phyloP scores from a whole-genome alignment of 352 stramenopile species.

The Detonula confervacea region DNA sequence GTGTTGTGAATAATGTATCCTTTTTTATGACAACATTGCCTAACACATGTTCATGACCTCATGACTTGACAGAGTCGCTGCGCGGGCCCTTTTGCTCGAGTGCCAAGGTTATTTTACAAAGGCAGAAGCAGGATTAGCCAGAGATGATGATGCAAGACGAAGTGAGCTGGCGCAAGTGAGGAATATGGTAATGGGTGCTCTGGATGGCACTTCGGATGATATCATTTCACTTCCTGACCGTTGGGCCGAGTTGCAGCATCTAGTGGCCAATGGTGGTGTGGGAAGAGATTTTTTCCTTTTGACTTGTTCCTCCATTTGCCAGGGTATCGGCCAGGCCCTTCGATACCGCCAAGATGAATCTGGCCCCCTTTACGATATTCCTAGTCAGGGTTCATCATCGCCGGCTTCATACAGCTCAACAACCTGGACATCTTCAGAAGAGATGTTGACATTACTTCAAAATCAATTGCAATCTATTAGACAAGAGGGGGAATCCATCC shows the following conservation, averaged over 20 bases:
- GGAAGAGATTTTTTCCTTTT: conserved; percentile 19
- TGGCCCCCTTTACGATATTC: conserved; percentile 42
- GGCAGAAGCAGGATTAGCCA: conserved; percentile 2
- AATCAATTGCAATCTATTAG: conserved; percentile 29
- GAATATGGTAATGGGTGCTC: conserved; percentile 8
- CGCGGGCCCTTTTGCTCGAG: conserved; percentile 22
- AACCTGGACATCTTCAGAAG: conserved; percentile 42
- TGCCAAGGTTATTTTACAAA: conserved; percentile 31
- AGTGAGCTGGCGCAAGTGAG: conserved; percentile 9
- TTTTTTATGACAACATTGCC: too few species aligned
- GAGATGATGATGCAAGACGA: conserved; percentile 9
- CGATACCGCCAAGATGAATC: conserved; percentile 41
- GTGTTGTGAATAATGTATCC: background rate
- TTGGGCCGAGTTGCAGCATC: conserved; percentile 37
- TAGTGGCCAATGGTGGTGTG: background rate
- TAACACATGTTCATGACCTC: background rate
- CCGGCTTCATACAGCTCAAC: background rate
- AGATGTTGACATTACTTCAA: conserved; percentile 27
- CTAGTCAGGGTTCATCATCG: conserved; percentile 18
- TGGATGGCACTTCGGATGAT: conserved; percentile 30
- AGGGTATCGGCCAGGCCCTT: conserved; percentile 39
- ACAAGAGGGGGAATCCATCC: conserved; percentile 7
- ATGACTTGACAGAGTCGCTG: background rate
- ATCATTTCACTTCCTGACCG: conserved; percentile 18
- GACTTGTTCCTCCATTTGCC: conserved; percentile 28